Evolutionary conservation across 2,329 filamentous ascomycete species (phyloP).

Genomic region (Claviceps maximensis): DNA sequence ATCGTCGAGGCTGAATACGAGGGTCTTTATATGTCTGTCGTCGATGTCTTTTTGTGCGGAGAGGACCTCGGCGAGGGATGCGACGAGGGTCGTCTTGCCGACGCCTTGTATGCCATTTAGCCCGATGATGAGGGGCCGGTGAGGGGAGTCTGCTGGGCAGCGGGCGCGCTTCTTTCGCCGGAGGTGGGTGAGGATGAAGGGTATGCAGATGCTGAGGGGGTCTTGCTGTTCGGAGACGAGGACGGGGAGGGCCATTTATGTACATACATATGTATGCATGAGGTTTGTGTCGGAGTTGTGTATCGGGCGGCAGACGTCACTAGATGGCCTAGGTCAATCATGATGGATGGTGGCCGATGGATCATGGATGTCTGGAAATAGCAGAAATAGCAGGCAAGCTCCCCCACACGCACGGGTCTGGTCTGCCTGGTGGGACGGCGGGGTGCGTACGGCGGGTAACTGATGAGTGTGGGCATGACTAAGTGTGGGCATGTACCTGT

Average conservation of each 20-base stretch:
- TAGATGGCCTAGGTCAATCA: no score
- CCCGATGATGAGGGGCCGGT: conserved; percentile 63
- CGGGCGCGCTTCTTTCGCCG: conserved; percentile 21
- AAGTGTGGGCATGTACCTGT: no score
- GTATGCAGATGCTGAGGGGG: conserved; percentile 49
- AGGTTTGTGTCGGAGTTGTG: not conserved
- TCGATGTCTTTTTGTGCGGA: conserved; percentile 17
- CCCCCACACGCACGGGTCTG: no score
- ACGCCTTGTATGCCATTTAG: conserved; percentile 86
- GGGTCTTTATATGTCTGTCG: conserved; percentile 40
- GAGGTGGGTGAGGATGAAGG: conserved; percentile 57
- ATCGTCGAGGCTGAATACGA: conserved; percentile 77
- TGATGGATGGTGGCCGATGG: no score
- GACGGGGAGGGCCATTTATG: not conserved
- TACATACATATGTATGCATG: not conserved
- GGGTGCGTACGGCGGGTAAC: no score
- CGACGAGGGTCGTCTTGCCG: conserved; percentile 81
- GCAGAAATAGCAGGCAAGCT: no score
- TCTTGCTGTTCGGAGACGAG: conserved; percentile 63
- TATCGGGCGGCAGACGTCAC: not conserved
- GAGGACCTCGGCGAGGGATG: conserved; percentile 49
- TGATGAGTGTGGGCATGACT: no score
- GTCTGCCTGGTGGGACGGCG: no score
- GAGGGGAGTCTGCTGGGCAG: no score
- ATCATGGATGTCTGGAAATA: no score